Conservation (phyloP, 2,329 filamentous ascomycete genomes). For the Colletotrichum navitas region DNA sequence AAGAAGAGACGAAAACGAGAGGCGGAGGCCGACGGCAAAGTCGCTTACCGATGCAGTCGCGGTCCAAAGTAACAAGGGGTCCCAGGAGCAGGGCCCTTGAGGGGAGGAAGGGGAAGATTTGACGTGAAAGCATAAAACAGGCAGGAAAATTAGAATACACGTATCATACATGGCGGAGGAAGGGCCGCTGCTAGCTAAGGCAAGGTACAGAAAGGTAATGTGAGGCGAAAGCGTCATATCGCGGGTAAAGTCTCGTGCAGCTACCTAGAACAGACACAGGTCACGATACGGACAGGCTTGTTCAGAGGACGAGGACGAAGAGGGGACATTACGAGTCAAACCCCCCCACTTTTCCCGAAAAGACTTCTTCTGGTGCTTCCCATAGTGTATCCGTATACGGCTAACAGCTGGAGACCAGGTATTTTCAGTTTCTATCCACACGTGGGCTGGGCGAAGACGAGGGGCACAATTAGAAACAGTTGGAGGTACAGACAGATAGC, state of each 20-base stretch:
- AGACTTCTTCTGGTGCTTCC: slow-evolving; percentile 17
- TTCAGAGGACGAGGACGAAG: background rate
- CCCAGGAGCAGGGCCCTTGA: background rate
- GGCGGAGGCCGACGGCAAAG: slow-evolving; percentile 33
- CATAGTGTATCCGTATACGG: slow-evolving; percentile 16
- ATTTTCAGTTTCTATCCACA: slow-evolving; percentile 19
- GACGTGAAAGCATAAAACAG: slow-evolving; percentile 25
- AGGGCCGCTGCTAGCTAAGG: slow-evolving; percentile 35
- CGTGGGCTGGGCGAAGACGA: background rate
- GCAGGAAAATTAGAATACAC: background rate
- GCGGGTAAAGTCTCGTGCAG: slow-evolving; percentile 3
- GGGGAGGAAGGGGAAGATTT: slow-evolving; percentile 10
- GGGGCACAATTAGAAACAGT: slow-evolving; percentile 2
- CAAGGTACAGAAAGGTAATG: slow-evolving; percentile 33
- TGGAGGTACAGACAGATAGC: slow-evolving; percentile 10
- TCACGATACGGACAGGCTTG: slow-evolving; percentile 8
- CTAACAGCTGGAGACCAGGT: slow-evolving; percentile 14
- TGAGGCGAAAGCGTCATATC: slow-evolving; percentile 7
- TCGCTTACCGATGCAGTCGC: slow-evolving; percentile 30
- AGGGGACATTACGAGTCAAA: slow-evolving; percentile 35
- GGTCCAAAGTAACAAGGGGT: slow-evolving; percentile 9
- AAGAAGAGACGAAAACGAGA: slow-evolving; percentile 40
- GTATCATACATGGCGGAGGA: background rate
- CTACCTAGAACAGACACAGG: slow-evolving; percentile 6
- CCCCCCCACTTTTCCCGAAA: slow-evolving; percentile 28